phyloP scores from a whole-genome alignment of 1,139 yeast species.

The Taphrina sp. region DNA sequence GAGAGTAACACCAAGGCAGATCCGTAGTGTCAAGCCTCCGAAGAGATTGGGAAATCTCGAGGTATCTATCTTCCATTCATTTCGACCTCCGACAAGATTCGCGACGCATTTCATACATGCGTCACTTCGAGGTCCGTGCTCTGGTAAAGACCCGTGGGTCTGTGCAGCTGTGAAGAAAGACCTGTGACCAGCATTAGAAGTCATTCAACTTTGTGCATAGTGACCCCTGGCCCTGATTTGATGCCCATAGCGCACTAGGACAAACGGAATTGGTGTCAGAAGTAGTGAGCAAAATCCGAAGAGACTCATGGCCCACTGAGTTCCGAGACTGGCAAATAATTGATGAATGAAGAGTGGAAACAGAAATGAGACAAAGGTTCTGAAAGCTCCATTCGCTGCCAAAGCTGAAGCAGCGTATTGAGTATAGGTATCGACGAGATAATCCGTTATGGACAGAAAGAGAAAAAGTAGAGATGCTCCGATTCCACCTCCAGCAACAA shows the following conservation, averaged over 20 bases:
- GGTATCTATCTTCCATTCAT: too few relatives aligned
- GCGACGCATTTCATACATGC: background rate
- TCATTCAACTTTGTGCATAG: slow-evolving; percentile 1
- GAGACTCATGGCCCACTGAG: slow-evolving; percentile 80
- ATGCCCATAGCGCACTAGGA: slow-evolving; percentile 58
- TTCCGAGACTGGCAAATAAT: slow-evolving; percentile 71
- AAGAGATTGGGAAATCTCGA: too few relatives aligned
- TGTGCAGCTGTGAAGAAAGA: background rate
- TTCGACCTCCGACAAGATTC: slow-evolving; percentile 1
- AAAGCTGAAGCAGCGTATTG: slow-evolving; percentile 63
- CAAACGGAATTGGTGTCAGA: slow-evolving; percentile 73
- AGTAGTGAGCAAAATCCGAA: slow-evolving; percentile 80
- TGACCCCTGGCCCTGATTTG: slow-evolving; percentile 53
- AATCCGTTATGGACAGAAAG: slow-evolving; percentile 51
- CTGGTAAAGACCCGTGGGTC: background rate
- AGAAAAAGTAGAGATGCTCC: slow-evolving; percentile 35
- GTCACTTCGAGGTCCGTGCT: background rate
- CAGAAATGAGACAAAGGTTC: slow-evolving; percentile 61
- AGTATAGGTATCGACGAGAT: slow-evolving; percentile 55
- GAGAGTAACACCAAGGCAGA: too few relatives aligned
- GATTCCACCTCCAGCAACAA: slow-evolving; percentile 36
- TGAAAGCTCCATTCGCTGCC: slow-evolving; percentile 64
- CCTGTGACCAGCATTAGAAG: background rate
- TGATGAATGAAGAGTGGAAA: slow-evolving; percentile 65
- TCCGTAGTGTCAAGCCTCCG: too few relatives aligned